A percentile compares a stretch with the other conserved stretches of the same genome.
phyloP scores from a whole-genome alignment of 345 rosid species.

The Cardamine chenopodiifolia region DNA sequence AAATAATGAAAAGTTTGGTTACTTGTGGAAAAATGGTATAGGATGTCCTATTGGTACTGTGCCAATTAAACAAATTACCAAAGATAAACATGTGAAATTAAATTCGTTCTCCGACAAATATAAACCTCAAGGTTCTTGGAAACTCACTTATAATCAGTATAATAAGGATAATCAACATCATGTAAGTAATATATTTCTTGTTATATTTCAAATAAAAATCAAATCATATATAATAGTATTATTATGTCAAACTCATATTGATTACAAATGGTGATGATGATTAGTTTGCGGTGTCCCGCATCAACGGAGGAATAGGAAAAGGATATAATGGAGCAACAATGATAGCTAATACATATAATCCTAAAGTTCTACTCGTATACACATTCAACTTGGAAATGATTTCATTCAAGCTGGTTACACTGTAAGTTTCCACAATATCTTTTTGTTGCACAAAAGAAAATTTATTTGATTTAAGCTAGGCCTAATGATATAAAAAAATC shows the following conservation, averaged over 20 bases:
- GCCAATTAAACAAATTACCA: background rate
- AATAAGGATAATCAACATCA: background rate
- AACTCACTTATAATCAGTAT: background rate
- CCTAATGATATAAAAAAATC: background rate
- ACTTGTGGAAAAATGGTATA: slow-evolving; percentile 6
- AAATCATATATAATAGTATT: background rate
- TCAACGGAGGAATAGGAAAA: background rate
- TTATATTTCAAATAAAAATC: background rate
- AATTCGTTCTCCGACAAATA: background rate
- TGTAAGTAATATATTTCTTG: background rate
- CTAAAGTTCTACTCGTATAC: background rate
- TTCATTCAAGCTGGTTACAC: background rate
- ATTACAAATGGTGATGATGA: background rate
- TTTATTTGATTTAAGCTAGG: background rate
- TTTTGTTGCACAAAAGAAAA: too few relatives aligned
- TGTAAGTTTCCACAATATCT: too few relatives aligned
- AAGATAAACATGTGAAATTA: background rate
- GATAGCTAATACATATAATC: background rate
- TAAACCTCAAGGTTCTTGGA: background rate
- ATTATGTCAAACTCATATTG: background rate
- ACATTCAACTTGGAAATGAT: background rate
- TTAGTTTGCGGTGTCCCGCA: slow-evolving; percentile 15
- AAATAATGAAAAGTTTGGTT: background rate
- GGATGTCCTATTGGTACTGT: background rate
- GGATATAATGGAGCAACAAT: background rate